Base-by-base conservation (phyloP, 2,329 filamentous ascomycete species). In the Keithomyces neogunnii region DNA sequence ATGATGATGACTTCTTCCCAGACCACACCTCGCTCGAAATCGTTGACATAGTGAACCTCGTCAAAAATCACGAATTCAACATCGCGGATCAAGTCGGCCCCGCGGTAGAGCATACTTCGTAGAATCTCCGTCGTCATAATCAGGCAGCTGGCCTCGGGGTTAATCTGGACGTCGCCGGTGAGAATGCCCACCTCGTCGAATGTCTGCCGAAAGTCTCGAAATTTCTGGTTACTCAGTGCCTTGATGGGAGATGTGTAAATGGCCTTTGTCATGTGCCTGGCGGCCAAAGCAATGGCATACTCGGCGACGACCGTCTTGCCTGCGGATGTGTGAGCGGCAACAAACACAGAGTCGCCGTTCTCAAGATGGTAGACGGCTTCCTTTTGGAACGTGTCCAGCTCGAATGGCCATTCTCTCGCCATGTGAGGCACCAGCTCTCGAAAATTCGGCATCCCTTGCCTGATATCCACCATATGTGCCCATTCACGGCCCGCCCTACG, bases 1-100 rank as follows among this genome's bases (percentile, higher is more conserved):
- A 99, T 97, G 62, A 99, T 99, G 63, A 99, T 99, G 61, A 99
- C 93, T 69, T 99, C 93, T 69, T 99, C 93, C 93, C 93, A 99
- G 0, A 99, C 93, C 5, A 99, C 93, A 62, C 93, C 93, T 69
- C 93, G 82, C 67, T 97, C 93, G 30, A 87, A 79, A 66, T 99
- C 93, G 64, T 97, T 99, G 57, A 99, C 92, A 65, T 99, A 99
- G 69, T 99, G 93, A 2, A 99, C 93, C 69, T 99, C 93, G 62
- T 99, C 93, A 56, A 99, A 99, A 47, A 99, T 96, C 59, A 99
- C 93, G 66, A 95, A 99, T 59, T 99, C 93, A 7, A 99, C 93
- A 64, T 99, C 93, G 59, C 93, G 82, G 58, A 99, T 96, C 13
- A 99, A 72, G 72, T 99, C 93, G 5, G 93, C 92, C 54, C 93